phyloP scores from a whole-genome alignment of 441 rosid genomes.

The Populus trichocarpa region DNA sequence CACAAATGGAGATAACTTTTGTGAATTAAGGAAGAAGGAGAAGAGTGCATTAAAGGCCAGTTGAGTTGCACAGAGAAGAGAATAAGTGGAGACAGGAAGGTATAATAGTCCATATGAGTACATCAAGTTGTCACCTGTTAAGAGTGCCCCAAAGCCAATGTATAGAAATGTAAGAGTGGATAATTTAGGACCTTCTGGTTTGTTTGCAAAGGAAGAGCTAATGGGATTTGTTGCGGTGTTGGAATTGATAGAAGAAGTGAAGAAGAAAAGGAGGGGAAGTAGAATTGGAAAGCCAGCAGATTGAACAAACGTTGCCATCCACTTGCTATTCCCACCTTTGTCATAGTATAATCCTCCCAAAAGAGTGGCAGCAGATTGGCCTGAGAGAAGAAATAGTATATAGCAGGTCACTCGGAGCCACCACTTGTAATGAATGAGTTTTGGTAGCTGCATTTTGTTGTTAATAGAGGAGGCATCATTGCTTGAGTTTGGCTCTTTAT shows the following conservation, averaged over 20 bases:
- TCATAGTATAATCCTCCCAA: conserved; percentile 55
- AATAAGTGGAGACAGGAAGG: conserved; percentile 62
- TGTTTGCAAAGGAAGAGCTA: neutral
- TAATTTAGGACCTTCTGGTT: conserved; percentile 11
- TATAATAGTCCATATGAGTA: conserved; percentile 54
- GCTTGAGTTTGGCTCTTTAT: conserved; percentile 10
- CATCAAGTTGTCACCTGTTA: conserved; percentile 52
- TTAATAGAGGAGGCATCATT: conserved; percentile 4
- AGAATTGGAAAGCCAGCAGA: conserved; percentile 57
- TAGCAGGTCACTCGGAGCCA: conserved; percentile 39
- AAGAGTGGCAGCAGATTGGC: conserved; percentile 52
- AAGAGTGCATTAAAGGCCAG: conserved; percentile 54
- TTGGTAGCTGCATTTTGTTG: conserved; percentile 17
- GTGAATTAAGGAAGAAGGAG: conserved; percentile 51
- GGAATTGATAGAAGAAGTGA: conserved; percentile 19
- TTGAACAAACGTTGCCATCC: conserved; percentile 68
- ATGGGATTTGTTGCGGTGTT: neutral
- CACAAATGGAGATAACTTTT: conserved; percentile 48
- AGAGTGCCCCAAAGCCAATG: conserved; percentile 38
- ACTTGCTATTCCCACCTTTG: conserved; percentile 62
- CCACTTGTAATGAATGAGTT: conserved; percentile 35
- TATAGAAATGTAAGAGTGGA: conserved; percentile 31
- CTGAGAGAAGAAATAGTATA: conserved; percentile 33
- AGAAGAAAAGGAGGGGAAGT: conserved; percentile 35
- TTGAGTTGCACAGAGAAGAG: conserved; percentile 52